These are phyloP conservation scores for Cercis canadensis DNA, from an alignment of 306 rosid genomes.

Conservation along the genomic window DNA sequence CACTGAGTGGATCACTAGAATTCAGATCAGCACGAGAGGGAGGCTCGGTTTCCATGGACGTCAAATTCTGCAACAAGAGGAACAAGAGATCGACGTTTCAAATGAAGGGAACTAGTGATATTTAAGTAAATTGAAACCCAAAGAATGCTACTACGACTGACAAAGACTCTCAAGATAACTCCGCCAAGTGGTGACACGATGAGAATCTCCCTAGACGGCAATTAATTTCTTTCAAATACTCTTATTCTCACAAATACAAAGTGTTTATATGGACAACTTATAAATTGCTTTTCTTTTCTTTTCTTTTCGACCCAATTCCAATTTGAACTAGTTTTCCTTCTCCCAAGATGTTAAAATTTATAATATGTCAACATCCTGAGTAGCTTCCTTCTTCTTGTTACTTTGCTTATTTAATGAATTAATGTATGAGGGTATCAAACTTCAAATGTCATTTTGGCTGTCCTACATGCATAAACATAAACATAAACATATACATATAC, in stretches of 20 bases:
- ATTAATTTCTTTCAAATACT: background rate
- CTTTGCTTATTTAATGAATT: too few species aligned
- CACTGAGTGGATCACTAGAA: background rate
- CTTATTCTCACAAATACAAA: too few species aligned
- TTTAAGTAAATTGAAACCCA: background rate
- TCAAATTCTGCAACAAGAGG: background rate
- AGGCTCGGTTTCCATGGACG: constrained; percentile 5
- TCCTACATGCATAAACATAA: too few species aligned
- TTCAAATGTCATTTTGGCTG: too few species aligned
- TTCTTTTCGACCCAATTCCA: too few species aligned
- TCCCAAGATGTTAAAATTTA: too few species aligned
- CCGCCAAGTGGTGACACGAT: constrained; percentile 3
- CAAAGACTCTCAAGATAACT: constrained; percentile 31
- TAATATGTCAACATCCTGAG: too few species aligned
- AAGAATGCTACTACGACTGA: background rate
- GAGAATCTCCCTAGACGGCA: constrained; percentile 16
- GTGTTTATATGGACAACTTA: too few species aligned
- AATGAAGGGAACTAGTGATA: background rate
- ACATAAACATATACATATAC: too few species aligned
- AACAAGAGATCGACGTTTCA: background rate
- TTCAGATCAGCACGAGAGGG: background rate
- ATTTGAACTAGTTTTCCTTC: too few species aligned
- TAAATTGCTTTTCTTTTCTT: background rate
- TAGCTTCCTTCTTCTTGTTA: too few species aligned
- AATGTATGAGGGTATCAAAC: too few species aligned